Base-by-base conservation (phyloP, 495 filamentous ascomycete species). In the Penicillium ochrochloron region DNA sequence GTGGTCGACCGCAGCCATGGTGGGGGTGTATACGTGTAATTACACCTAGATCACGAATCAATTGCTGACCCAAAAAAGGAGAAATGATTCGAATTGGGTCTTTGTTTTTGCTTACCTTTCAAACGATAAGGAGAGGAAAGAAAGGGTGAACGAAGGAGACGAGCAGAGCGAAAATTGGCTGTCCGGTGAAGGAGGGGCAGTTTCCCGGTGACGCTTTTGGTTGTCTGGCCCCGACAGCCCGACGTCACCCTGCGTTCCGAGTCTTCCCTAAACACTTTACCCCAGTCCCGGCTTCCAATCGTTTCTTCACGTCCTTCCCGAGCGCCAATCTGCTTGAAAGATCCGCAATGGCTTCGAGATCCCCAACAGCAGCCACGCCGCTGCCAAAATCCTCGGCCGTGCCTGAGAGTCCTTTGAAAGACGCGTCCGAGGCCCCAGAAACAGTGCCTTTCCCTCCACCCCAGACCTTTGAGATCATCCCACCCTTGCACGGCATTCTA, bases 1-100 rank as follows among this genome's bases (percentile, higher is more conserved):
- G 62, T 97, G 92, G 73, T 94, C 88, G 74, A 94, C 90, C 68
- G 86, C 79, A 70, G 86, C 86, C 91, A 94, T 95, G 69, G 72
- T 82, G 76, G 69, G 69, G 67, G 62, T 61, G 66, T 59, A 65
- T 35, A 57, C 66, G 50, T 64, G 59, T 46, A 60, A 66, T 68
- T 54, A 72, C 66, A 61, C 51, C 68, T 70, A 51, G 41, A 65
- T 62, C 62, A 67, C 56, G 25, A 60, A 62, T 73, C 71, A 76
- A 76, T 74, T 60, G 60, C 50, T 62, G 62, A 61, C 51, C 42
- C 33, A 53, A 63, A 63, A 41, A 35, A 39, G 52, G 15, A 2
- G 52, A 35, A 19, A 62, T 29, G 7, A 23, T 41, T 25, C 59
- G 35, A 23, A 52, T 60, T 21, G 19, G 17, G 44, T 44, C 14